A percentile compares a stretch with the other conserved stretches of the same genome.
These are phyloP conservation scores for Acanthamoeba healyi DNA, from an alignment of 208 protist genomes.

Conservation along the genomic window DNA sequence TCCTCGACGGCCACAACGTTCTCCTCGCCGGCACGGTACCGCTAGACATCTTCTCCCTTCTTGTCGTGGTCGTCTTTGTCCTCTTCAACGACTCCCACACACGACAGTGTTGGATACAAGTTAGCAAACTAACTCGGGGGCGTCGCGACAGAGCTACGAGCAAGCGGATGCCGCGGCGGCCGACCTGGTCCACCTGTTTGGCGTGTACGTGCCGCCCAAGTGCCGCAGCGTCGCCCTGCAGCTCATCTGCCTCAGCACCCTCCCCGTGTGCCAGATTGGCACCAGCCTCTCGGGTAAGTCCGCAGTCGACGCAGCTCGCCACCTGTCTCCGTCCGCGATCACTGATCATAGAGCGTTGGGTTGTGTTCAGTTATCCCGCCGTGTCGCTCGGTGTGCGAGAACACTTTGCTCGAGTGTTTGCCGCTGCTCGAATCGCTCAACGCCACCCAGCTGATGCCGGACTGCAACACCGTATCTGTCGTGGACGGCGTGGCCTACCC, in stretches of 20 bases:
- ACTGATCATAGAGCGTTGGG: background rate
- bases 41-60: background rate
- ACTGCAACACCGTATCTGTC: background rate
- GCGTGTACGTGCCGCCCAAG: background rate
- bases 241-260: background rate
- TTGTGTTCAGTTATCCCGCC: background rate
- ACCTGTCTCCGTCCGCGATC: background rate
- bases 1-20: background rate
- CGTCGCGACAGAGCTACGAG: conserved; percentile 25
- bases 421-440: background rate
- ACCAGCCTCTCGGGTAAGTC: background rate
- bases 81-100: too few species aligned
- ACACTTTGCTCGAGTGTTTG: conserved; percentile 9
- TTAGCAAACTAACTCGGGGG: too few species aligned
- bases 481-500: conserved; percentile 24
- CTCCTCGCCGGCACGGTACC: background rate
- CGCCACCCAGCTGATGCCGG: background rate
- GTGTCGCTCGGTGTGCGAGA: conserved; percentile 26
- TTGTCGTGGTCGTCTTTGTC: background rate
- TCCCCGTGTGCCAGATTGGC: conserved; percentile 27
- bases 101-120: background rate
- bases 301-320: background rate
- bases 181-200: background rate
- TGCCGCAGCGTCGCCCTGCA: background rate
- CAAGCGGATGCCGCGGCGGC: background rate